Evolutionary conservation across 495 filamentous ascomycete genomes (phyloP), one percentile per base, ranked within the genome.

Genomic region (Ascodesmis nigricans): DNA sequence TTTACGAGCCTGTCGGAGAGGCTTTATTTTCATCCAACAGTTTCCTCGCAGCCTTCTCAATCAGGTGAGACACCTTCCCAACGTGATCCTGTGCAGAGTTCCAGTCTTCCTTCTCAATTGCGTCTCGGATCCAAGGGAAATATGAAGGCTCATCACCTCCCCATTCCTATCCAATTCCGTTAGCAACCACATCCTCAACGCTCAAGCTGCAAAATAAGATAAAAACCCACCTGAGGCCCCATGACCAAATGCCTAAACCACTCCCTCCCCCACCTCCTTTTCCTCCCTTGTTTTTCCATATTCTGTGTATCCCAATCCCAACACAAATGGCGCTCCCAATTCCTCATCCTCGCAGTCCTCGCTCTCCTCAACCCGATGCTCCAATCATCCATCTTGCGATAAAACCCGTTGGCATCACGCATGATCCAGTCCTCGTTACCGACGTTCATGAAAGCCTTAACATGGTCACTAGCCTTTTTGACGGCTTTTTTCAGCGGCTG

Each of bases 191-290:
- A 24, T 13, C 29, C 21, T 6, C 17, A n/a, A 6, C 13, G n/a
- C n/a, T n/a, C n/a, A n/a, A 17, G n/a, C 15, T 18, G 15, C 22
- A 9, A 7, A 21, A 15, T 15, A 5, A 14, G 18, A 14, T 21
- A 19, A 26, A 19, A 33, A 53, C 53, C 35, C 45, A 63, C 75
- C 49, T 80, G 67, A 9, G 87, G 87, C 0, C 72, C 82, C 46
- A 79, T 87, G 32, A 97, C 43, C 46, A 91, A 67, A 57, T 97
- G 90, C 52, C 87, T 91, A 62, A 80, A 97, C 58, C 93, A 90
- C 16, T 77, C 77, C 40, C 87, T 70, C 48, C 78, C 78, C 20
- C 80, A 82, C 65, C 90, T 71, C 29, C 84, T 81, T 65, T 90
- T 71, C 29, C 84, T 81, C 22, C 47, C 47, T 10, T 33, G 38